Conservation (phyloP, 805 yeast species). For the Saturnispora sanitii region DNA sequence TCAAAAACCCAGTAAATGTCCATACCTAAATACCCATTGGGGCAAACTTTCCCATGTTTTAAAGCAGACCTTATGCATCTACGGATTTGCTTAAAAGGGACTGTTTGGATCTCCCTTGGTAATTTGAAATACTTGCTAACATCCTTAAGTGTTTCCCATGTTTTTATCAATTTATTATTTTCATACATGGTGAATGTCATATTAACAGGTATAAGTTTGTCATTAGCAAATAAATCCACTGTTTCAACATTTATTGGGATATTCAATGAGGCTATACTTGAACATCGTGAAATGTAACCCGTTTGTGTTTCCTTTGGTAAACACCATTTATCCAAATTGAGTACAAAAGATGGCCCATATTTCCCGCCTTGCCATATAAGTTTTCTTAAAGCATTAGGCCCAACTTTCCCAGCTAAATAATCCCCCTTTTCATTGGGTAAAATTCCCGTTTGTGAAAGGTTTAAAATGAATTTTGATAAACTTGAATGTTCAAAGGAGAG, state of each 20-base stretch:
- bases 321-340: constrained; percentile 10
- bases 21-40: neutral
- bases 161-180: constrained; percentile 1
- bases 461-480: too few relatives aligned
- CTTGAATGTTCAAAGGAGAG: too few relatives aligned
- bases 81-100: constrained; percentile 17
- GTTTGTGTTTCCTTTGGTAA: neutral
- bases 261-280: neutral
- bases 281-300: neutral
- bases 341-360: constrained; percentile 18
- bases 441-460: too few relatives aligned
- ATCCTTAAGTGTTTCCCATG: constrained; percentile 15
- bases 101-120: constrained; percentile 18
- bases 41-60: constrained; percentile 8
- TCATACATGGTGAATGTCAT: constrained; percentile 1
- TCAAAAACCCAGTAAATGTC: constrained; percentile 10
- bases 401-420: constrained; percentile 20
- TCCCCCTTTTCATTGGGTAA: constrained; percentile 15
- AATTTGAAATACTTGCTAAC: constrained; percentile 19
- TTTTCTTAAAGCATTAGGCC: constrained; percentile 14
- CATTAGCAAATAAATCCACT: too few relatives aligned
- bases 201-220: neutral
- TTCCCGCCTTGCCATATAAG: constrained; percentile 8
- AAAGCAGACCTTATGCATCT: constrained; percentile 13
- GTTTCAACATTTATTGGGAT: neutral